Percentiles rank a stretch among this genome's conserved stretches.
Evolutionary conservation across 176 grass and related monocot genomes (phyloP).

Genomic region (Eleusine coracana): DNA sequence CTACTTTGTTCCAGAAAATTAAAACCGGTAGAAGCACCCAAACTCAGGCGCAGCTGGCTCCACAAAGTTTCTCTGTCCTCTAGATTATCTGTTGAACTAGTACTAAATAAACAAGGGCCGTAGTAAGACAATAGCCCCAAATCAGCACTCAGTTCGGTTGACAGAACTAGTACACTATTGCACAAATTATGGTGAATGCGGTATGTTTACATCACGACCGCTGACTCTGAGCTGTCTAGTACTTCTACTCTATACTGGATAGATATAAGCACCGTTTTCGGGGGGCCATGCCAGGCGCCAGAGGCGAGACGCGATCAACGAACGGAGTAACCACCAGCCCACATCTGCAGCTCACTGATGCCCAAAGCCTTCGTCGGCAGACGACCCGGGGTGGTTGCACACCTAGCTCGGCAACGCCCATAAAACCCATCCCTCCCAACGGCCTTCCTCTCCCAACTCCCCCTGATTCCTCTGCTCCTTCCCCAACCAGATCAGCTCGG

Average conservation of each 20-base stretch:
- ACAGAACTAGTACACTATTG: neutral
- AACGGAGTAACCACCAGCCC: neutral
- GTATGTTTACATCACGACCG: neutral
- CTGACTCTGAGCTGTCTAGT: neutral
- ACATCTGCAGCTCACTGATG: neutral
- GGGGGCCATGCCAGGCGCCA: neutral
- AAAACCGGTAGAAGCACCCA: neutral
- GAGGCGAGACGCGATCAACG: neutral
- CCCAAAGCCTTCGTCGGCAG: neutral
- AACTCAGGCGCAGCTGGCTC: neutral
- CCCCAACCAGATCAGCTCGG: neutral
- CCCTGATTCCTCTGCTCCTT: neutral
- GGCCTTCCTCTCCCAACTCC: neutral
- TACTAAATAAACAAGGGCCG: neutral
- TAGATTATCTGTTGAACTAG: neutral
- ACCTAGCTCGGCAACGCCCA: neutral
- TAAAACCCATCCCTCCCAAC: conserved; percentile 23
- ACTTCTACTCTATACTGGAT: neutral
- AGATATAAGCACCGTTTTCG: neutral
- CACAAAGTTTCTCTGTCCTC: too few relatives aligned
- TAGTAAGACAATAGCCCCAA: neutral
- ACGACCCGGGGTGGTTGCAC: conserved; percentile 14
- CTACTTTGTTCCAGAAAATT: neutral
- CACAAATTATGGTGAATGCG: neutral
- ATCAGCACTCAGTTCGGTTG: neutral